A percentile compares a stretch with the other conserved stretches of the same genome.
These are phyloP conservation scores for Sisymbrium irio DNA, from an alignment of 345 rosid species.

Conservation along the genomic window DNA sequence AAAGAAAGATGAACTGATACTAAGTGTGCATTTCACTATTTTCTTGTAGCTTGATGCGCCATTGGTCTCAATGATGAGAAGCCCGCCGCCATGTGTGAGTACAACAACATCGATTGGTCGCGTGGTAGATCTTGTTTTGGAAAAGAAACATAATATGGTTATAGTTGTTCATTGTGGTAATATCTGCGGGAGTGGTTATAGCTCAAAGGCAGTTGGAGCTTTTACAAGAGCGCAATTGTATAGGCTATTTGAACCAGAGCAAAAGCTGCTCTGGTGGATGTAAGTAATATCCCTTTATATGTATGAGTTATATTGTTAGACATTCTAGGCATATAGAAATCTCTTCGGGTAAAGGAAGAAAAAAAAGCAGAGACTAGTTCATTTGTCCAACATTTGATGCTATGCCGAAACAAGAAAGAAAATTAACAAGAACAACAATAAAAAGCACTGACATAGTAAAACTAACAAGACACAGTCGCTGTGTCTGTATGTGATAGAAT, in stretches of 20 bases:
- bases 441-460: constrained; percentile 24
- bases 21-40: neutral
- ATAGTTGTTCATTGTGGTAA: constrained; percentile 48
- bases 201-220: constrained; percentile 57
- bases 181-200: constrained; percentile 26
- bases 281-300: neutral
- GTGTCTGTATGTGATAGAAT: neutral
- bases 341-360: neutral
- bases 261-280: constrained; percentile 27
- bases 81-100: constrained; percentile 62
- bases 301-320: neutral
- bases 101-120: constrained; percentile 51
- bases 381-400: constrained; percentile 3
- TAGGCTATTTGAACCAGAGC: constrained; percentile 35
- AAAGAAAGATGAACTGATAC: neutral
- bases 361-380: neutral
- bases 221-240: constrained; percentile 56
- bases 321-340: constrained; percentile 1
- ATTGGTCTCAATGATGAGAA: constrained; percentile 63
- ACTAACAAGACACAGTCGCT: constrained; percentile 16
- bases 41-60: constrained; percentile 57
- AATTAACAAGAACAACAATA: neutral
- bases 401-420: neutral
- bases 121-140: constrained; percentile 56
- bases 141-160: constrained; percentile 64